Evolutionary conservation across 2,329 filamentous ascomycete species (phyloP), one percentile per base, ranked within the genome.

Genomic region (Fusarium pseudonygamai): DNA sequence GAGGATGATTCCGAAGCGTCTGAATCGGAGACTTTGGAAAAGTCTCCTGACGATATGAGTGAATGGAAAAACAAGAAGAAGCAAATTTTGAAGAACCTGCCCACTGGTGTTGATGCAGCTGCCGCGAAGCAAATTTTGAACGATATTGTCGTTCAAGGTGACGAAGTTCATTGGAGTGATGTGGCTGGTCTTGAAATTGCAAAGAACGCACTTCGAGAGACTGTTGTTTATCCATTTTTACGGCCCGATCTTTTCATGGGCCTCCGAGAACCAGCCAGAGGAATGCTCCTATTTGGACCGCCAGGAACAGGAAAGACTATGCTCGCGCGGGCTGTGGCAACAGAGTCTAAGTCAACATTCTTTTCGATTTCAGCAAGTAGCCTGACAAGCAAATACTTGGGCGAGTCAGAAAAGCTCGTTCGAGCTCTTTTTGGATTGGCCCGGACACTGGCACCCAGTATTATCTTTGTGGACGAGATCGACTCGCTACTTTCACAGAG

Each of bases 221-320:
- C 95, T 2, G 96, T 99, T 4, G 96, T 99, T 5, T 99, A 99
- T 78, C 96, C 96, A 1, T 98, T 99, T 80, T 85, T 99, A 16
- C 92, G 96, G 4, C 96, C 96, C 4, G 96, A 99, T 82, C 85
- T 99, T 5, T 99, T 99, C 84, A 96, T 96, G 89, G 96, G 96
- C 1, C 87, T 99, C 16, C 92, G 96, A 43, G 96, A 99, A 79
- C 96, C 96, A 26, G 96, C 96, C 20, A 88, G 95, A 65, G 96
- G 96, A 11, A 98, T 99, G 94, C 87, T 99, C 3, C 87, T 99
- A 3, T 99, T 99, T 79, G 96, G 96, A 0, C 96, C 96, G 3
- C 96, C 96, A 0, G 96, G 96, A n/a, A 99, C 96, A 0, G 96
- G 96, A 59, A 99, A 99, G 83, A 99, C 96, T 0, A 99, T 99